Conservation (phyloP, 2,329 filamentous ascomycete species). For the Alternaria atra region DNA sequence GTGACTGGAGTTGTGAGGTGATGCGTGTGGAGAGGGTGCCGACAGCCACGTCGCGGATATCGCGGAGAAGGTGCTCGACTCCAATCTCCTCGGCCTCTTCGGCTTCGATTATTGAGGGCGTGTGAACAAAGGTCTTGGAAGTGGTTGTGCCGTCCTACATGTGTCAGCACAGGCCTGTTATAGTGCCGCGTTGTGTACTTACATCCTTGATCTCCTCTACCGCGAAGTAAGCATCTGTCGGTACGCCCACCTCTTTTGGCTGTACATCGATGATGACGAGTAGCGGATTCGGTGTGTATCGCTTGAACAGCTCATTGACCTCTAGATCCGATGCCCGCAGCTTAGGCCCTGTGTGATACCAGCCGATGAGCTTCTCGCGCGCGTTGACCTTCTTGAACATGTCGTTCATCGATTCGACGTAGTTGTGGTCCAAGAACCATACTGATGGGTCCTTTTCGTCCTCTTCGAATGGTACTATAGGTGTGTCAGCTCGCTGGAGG, state of each 20-base stretch:
- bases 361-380: constrained; percentile 97
- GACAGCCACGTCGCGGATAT: constrained; percentile 97
- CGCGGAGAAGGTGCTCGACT: constrained; percentile 95
- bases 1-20: constrained; percentile 95
- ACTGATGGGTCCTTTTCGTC: constrained; percentile 98
- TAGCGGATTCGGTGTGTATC: constrained; percentile 95
- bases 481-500: constrained; percentile 30
- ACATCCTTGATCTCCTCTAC: constrained; percentile 99
- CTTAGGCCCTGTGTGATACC: constrained; percentile 99
- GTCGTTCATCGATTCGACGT: constrained; percentile 98
- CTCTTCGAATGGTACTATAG: constrained; percentile 92
- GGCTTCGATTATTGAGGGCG: constrained; percentile 96
- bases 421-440: constrained; percentile 99
- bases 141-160: constrained; percentile 93
- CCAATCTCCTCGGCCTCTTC: constrained; percentile 99
- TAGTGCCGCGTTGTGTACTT: constrained; percentile 49
- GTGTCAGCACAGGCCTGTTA: not conserved
- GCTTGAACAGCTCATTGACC: constrained; percentile 99
- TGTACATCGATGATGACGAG: constrained; percentile 98
- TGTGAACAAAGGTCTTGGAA: constrained; percentile 97
- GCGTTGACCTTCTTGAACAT: constrained; percentile 99
- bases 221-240: constrained; percentile 98
- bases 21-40: constrained; percentile 96
- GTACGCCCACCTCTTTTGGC: constrained; percentile 96
- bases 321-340: constrained; percentile 94